Evolutionary conservation across 2,329 filamentous ascomycete species (phyloP).

Genomic region (Fusarium succisae): DNA sequence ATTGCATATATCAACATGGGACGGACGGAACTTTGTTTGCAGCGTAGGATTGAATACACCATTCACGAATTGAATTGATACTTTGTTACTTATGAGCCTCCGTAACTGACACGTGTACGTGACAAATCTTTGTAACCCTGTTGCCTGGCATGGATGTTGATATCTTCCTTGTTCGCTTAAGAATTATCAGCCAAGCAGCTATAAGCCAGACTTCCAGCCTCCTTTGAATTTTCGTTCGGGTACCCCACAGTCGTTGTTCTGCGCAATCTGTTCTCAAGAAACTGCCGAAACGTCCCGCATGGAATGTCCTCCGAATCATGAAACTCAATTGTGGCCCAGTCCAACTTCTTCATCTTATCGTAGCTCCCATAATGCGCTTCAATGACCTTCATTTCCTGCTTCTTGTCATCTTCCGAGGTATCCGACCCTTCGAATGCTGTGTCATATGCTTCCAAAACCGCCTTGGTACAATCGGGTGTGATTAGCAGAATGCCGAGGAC

Average conservation of each 20-base stretch:
- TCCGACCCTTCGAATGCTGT: neutral
- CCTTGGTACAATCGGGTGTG: conserved; percentile 4
- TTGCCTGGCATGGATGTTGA: neutral
- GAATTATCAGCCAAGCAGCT: neutral
- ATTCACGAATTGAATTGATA: neutral
- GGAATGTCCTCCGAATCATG: neutral
- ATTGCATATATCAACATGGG: conserved; percentile 7
- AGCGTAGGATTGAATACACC: neutral
- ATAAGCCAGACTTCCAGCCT: conserved; percentile 9
- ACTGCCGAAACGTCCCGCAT: conserved; percentile 14
- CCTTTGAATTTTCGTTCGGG: neutral
- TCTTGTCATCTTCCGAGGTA: conserved; percentile 7
- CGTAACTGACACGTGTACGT: neutral
- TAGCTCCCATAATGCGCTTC: conserved; percentile 25
- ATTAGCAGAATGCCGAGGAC: conserved; percentile 4
- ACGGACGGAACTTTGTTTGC: neutral
- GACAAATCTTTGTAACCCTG: neutral
- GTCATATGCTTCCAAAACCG: conserved; percentile 13
- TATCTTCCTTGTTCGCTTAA: neutral
- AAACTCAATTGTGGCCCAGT: conserved; percentile 6
- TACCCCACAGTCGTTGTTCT: neutral
- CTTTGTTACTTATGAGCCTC: neutral
- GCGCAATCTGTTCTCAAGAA: conserved; percentile 2
- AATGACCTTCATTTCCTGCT: conserved; percentile 6
- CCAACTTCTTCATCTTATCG: conserved; percentile 25